phyloP scores from a whole-genome alignment of 495 filamentous ascomycete species.

The Alectoria sarmentosa region DNA sequence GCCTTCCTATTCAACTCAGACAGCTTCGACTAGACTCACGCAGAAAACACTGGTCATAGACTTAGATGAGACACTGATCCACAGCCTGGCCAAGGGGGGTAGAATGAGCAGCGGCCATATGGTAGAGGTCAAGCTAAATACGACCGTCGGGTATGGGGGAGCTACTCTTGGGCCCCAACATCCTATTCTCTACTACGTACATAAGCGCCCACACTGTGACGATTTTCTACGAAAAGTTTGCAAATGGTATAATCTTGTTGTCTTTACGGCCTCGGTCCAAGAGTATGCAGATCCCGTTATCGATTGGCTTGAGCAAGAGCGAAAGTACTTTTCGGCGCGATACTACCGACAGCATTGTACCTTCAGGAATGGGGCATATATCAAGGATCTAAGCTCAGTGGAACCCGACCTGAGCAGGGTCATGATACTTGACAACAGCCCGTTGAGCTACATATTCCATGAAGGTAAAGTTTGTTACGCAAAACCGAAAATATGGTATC shows the following conservation, averaged over 20 bases:
- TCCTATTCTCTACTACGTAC: slow-evolving; percentile 97
- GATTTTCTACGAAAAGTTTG: slow-evolving; percentile 91
- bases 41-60: slow-evolving; percentile 95
- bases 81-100: slow-evolving; percentile 93
- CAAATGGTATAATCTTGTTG: slow-evolving; percentile 97
- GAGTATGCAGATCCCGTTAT: slow-evolving; percentile 99
- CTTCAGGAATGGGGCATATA: slow-evolving; percentile 87
- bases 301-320: slow-evolving; percentile 95
- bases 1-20: slow-evolving; percentile 65
- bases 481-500: slow-evolving; percentile 35
- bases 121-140: slow-evolving; percentile 90
- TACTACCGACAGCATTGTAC: slow-evolving; percentile 98
- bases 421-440: slow-evolving; percentile 98
- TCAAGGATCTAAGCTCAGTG: slow-evolving; percentile 93
- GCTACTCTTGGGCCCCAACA: slow-evolving; percentile 74
- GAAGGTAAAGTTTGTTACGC: slow-evolving; percentile 55
- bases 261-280: slow-evolving; percentile 96
- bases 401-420: slow-evolving; percentile 95
- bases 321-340: slow-evolving; percentile 86
- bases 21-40: slow-evolving; percentile 38
- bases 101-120: slow-evolving; percentile 96
- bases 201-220: slow-evolving; percentile 94
- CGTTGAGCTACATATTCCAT: slow-evolving; percentile 97
- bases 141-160: slow-evolving; percentile 53
- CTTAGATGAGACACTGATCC: slow-evolving; percentile 93